A percentile compares a stretch with the other conserved stretches of the same genome.
phyloP scores from a whole-genome alignment of 2,329 filamentous ascomycete species.

The Fusarium piperis region DNA sequence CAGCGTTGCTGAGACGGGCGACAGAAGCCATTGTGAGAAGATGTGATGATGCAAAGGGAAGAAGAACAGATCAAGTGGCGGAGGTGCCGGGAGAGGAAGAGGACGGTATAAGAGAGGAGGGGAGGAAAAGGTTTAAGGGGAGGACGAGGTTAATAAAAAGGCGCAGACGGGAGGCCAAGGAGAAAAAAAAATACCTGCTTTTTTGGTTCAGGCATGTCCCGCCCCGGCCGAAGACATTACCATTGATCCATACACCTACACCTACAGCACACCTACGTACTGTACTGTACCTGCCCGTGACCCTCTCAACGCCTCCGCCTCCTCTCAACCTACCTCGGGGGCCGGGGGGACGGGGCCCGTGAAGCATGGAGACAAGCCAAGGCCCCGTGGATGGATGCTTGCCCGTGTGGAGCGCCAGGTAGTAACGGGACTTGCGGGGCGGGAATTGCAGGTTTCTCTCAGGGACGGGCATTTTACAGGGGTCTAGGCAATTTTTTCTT shows the following conservation, averaged over 20 bases:
- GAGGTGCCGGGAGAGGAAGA: conserved; percentile 49
- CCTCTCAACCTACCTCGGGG: conserved; percentile 36
- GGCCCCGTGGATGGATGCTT: conserved; percentile 1
- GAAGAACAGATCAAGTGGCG: conserved; percentile 36
- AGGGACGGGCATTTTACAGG: conserved; percentile 20
- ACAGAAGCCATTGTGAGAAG: conserved; percentile 78
- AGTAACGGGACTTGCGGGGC: conserved; percentile 29
- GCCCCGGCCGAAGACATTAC: conserved; percentile 2
- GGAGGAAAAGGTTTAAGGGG: conserved; percentile 48
- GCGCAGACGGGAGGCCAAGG: conserved; percentile 25
- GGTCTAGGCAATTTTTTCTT: conserved; percentile 26
- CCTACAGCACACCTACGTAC: neutral
- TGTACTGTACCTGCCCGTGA: neutral
- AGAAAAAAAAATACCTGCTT: conserved; percentile 36
- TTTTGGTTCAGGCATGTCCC: conserved; percentile 4
- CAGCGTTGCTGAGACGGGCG: conserved; percentile 81
- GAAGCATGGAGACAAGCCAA: conserved; percentile 22
- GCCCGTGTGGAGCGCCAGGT: neutral
- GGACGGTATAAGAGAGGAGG: conserved; percentile 43
- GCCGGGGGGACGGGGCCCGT: conserved; percentile 31
- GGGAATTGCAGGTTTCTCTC: conserved; percentile 23
- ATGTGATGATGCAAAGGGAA: conserved; percentile 42
- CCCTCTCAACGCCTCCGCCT: neutral
- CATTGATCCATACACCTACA: neutral
- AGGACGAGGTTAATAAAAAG: conserved; percentile 32